Evolutionary conservation across 2,329 filamentous ascomycete genomes (phyloP).

Genomic region (Colletotrichum tofieldiae): DNA sequence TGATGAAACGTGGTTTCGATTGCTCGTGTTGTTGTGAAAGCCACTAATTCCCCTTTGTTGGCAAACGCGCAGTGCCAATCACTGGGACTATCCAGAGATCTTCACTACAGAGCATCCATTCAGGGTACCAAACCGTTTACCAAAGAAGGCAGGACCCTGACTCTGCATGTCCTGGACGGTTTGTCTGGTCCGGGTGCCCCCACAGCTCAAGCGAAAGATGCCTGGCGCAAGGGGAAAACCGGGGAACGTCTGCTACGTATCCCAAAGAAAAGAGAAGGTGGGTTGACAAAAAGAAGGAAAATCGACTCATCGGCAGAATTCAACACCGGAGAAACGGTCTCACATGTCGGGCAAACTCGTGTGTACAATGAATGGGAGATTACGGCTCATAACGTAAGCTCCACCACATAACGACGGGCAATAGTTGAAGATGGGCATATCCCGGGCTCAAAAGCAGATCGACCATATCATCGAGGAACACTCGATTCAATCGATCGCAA

Average conservation of each 20-base stretch:
- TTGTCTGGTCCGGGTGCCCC: conserved; percentile 3
- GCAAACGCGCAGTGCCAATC: background rate
- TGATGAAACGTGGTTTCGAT: conserved; percentile 29
- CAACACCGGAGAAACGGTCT: background rate
- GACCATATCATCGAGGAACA: background rate
- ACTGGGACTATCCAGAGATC: conserved; percentile 25
- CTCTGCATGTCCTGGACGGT: conserved; percentile 29
- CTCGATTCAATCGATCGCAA: background rate
- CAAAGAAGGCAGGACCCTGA: conserved; percentile 38
- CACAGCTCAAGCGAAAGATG: conserved; percentile 31
- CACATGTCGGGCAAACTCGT: background rate
- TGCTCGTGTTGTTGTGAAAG: background rate
- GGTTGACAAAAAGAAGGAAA: background rate
- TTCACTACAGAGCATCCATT: conserved; percentile 18
- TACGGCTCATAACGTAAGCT: background rate
- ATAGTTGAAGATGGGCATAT: no score
- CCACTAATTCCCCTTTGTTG: background rate
- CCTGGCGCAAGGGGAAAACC: conserved; percentile 24
- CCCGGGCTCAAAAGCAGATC: background rate
- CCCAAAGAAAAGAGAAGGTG: background rate
- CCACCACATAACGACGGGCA: background rate
- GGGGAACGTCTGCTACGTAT: conserved; percentile 4
- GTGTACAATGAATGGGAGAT: background rate
- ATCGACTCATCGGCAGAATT: background rate
- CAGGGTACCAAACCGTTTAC: background rate